These are phyloP conservation scores for Melaleuca alternifolia DNA, from an alignment of 345 rosid genomes.

Conservation along the genomic window DNA sequence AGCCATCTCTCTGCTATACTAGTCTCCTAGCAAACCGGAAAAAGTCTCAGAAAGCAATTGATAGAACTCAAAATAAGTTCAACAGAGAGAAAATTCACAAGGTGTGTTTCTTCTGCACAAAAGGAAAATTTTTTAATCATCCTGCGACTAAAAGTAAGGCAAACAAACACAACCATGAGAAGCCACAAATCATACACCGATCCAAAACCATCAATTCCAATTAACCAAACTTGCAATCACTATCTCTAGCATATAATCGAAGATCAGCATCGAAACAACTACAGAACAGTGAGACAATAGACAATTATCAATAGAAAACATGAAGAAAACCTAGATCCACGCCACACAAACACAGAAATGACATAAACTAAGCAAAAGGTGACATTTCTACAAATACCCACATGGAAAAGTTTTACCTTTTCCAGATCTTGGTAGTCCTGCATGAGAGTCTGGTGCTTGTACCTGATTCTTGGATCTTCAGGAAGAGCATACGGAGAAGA, in stretches of 20 bases:
- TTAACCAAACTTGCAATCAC: not conserved
- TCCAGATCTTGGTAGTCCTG: slow-evolving; percentile 16
- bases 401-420: not conserved
- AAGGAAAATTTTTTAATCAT: not conserved
- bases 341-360: not conserved
- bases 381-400: not conserved
- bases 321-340: not conserved
- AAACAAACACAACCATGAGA: not conserved
- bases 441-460: slow-evolving; percentile 9
- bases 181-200: not conserved
- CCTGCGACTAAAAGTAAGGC: not conserved
- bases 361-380: not conserved
- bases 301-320: not conserved
- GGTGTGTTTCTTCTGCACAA: not conserved
- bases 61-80: not conserved
- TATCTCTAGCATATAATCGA: not conserved
- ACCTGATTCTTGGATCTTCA: slow-evolving; percentile 2
- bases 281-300: not conserved
- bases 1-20: not conserved
- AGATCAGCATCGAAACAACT: not conserved
- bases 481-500: not conserved
- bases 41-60: not conserved
- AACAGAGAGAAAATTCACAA: not conserved
- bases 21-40: not conserved
- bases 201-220: not conserved